Evolutionary conservation across 179 eudicot genomes (phyloP).

Genomic region (Spergularia azorica): DNA sequence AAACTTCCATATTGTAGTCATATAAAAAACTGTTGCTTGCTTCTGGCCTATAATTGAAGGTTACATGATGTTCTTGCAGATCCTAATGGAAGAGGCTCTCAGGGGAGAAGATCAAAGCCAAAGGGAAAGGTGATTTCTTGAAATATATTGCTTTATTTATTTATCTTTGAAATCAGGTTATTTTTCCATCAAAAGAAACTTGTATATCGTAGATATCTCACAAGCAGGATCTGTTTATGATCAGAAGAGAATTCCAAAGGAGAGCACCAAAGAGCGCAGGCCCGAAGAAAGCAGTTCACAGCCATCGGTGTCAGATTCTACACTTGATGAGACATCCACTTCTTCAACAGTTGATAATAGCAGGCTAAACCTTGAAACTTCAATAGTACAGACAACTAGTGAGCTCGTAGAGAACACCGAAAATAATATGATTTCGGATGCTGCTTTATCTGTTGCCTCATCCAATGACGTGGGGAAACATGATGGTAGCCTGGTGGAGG

Average conservation of each 20-base stretch:
- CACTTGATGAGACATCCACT: constrained; percentile 39
- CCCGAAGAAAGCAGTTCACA: constrained; percentile 43
- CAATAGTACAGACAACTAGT: constrained; percentile 31
- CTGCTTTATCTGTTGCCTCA: constrained; percentile 38
- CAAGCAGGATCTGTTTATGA: constrained; percentile 41
- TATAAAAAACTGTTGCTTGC: background rate
- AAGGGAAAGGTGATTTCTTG: constrained; percentile 54
- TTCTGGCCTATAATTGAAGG: constrained; percentile 3
- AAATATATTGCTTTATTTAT: constrained; percentile 3
- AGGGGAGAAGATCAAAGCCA: constrained; percentile 58
- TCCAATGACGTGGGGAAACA: constrained; percentile 40
- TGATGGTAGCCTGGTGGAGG: constrained; percentile 37
- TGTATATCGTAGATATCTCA: constrained; percentile 30
- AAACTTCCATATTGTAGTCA: background rate
- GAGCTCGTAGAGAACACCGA: constrained; percentile 45
- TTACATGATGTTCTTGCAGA: constrained; percentile 41
- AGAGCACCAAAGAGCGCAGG: constrained; percentile 34
- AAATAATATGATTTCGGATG: constrained; percentile 26
- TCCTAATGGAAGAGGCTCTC: constrained; percentile 70
- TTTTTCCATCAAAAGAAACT: constrained; percentile 14
- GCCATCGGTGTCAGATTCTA: constrained; percentile 38
- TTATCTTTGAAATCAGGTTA: constrained; percentile 9
- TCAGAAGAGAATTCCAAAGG: constrained; percentile 53
- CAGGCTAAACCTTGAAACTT: constrained; percentile 34
- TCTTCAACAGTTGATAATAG: constrained; percentile 33